Evolutionary conservation across 108 stramenopile species (phyloP).

Genomic region (Fragilariopsis cylindrus): DNA sequence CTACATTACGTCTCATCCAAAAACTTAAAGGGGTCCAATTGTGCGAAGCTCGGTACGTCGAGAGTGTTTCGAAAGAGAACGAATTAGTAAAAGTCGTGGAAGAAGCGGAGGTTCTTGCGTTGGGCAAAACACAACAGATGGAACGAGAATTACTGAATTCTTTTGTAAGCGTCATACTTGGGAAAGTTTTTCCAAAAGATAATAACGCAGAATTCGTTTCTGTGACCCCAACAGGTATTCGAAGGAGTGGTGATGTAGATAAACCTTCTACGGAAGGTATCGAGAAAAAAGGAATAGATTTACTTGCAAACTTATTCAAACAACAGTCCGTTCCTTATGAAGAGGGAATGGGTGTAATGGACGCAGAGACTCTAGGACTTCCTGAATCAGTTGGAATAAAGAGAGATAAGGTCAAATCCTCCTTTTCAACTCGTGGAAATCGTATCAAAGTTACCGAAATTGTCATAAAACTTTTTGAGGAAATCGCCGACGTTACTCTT

Average conservation of each 20-base stretch:
- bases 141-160: slow-evolving; percentile 56
- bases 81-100: slow-evolving; percentile 37
- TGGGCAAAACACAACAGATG: slow-evolving; percentile 52
- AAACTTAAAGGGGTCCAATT: slow-evolving; percentile 38
- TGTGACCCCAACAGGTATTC: not conserved
- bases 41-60: slow-evolving; percentile 38
- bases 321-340: slow-evolving; percentile 39
- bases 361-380: slow-evolving; percentile 66
- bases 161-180: slow-evolving; percentile 36
- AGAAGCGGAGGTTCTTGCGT: slow-evolving; percentile 48
- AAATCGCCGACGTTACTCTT: slow-evolving; percentile 14
- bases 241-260: not conserved
- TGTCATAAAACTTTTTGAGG: slow-evolving; percentile 46
- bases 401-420: slow-evolving; percentile 58
- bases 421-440: slow-evolving; percentile 35
- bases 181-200: not conserved
- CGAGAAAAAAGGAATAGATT: slow-evolving; percentile 30
- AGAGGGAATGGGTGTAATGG: slow-evolving; percentile 62
- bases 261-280: not conserved
- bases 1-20: slow-evolving; percentile 21
- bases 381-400: slow-evolving; percentile 55
- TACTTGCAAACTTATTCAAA: slow-evolving; percentile 22
- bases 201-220: not conserved
- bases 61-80: slow-evolving; percentile 52
- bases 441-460: slow-evolving; percentile 48